Base-by-base conservation (phyloP, 768 basidiomycete species). In the Pisolithus sp. region DNA sequence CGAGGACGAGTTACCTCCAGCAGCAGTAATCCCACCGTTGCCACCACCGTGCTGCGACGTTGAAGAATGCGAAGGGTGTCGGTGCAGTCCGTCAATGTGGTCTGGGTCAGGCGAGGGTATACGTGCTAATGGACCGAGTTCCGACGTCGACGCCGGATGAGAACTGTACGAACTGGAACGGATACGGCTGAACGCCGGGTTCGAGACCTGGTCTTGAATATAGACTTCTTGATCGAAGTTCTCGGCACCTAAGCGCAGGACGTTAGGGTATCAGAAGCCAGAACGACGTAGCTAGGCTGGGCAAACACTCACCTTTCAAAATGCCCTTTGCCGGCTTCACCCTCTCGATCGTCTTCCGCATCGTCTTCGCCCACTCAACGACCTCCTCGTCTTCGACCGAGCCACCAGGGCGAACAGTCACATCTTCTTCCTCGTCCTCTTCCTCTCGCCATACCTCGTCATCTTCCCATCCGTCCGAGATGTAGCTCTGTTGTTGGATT, bases 111-210 rank as follows among this genome's bases (percentile, higher is more conserved):
- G 85, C 6, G 85, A 81, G 47, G 90, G 89, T 53, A 93, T 83
- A 50, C 80, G 84, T 28, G 89, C 86, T 39, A 93, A 75, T 5
- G 90, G 90, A 24, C 89, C 89, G 20, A 76, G 72, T 56, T 83
- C 80, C 5, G 76, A 72, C 45, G 73, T 77, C 18, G 68, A 63
- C 37, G 63, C 67, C 4, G 76, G 69, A 49, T 73, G 70, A 20
- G 77, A 73, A 55, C 79, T 80, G 72, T 93, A 89, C 20, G 93
- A 95, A 68, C 93, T 93, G 43, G 92, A 88, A 44, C 93, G 83
- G 44, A 75, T 68, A 47, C 87, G 82, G 44, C 61, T 68, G 57
- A 73, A 75, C 21, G 69, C 63, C 10, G 77, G 63, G 54, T 73
- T 72, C 37, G 65, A 61, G 5, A 54, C 42, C 17, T 55, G 59